Conservation (phyloP, 371 early-diverging fungal species). For the Rhizomucor miehei region DNA sequence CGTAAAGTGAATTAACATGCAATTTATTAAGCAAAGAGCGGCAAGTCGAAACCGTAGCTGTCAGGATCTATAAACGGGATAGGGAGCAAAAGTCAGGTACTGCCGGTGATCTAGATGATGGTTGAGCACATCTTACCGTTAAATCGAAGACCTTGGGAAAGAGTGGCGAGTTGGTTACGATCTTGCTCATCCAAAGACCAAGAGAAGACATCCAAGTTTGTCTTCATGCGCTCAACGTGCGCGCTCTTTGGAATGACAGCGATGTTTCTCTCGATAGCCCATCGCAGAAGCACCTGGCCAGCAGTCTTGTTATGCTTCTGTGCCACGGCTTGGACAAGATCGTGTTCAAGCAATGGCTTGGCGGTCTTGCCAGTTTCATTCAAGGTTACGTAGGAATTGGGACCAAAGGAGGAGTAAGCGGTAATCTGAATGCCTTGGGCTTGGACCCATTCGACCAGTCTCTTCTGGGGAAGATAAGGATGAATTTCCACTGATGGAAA, state of each 20-base stretch:
- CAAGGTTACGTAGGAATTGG: conserved; percentile 29
- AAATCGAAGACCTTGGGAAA: conserved; percentile 19
- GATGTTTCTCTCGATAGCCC: conserved; percentile 47
- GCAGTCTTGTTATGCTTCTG: conserved; percentile 28
- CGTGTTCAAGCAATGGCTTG: conserved; percentile 19
- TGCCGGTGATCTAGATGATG: neutral
- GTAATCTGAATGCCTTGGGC: conserved; percentile 40
- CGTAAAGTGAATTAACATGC: too few species aligned
- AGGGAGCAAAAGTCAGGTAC: neutral
- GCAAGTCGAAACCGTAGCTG: conserved; percentile 32
- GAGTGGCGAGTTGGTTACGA: conserved; percentile 9
- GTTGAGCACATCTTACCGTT: conserved; percentile 13
- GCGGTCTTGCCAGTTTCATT: conserved; percentile 11
- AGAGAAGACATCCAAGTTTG: conserved; percentile 23
- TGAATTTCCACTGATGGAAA: conserved; percentile 56
- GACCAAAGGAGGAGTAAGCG: conserved; percentile 47
- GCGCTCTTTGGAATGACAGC: conserved; percentile 65
- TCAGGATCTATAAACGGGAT: conserved; percentile 18
- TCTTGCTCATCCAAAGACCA: conserved; percentile 22
- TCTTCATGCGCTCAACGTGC: conserved; percentile 39
- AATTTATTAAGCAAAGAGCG: conserved; percentile 37
- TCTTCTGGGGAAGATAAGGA: conserved; percentile 59
- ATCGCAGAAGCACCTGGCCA: conserved; percentile 49
- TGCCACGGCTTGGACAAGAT: conserved; percentile 39
- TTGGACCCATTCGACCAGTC: conserved; percentile 31